Evolutionary conservation across 1,284 basidiomycete genomes (phyloP).

Genomic region (Pseudozyma flocculosa): DNA sequence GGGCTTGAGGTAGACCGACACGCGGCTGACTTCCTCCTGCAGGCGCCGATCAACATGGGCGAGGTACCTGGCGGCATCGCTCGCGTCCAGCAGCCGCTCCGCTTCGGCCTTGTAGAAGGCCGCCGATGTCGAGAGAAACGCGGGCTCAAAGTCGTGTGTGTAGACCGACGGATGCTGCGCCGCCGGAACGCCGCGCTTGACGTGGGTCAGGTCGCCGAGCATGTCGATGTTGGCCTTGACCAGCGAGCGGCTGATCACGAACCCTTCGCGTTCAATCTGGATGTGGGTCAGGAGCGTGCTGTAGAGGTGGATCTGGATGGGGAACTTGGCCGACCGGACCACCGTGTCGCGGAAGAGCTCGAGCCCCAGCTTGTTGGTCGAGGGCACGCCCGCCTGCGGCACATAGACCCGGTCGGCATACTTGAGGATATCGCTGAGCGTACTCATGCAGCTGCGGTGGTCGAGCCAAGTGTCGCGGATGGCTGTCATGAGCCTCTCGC

Average conservation of each 20-base stretch:
- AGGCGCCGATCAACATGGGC: slow-evolving; percentile 80
- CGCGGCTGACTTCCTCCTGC: slow-evolving; percentile 79
- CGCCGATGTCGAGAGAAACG: slow-evolving; percentile 74
- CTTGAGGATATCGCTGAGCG: slow-evolving; percentile 84
- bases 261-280: slow-evolving; percentile 86
- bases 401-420: slow-evolving; percentile 70
- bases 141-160: slow-evolving; percentile 79
- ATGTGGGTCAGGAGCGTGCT: slow-evolving; percentile 82
- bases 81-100: slow-evolving; percentile 69
- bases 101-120: slow-evolving; percentile 81
- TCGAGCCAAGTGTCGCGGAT: slow-evolving; percentile 89
- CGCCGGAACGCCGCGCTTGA: slow-evolving; percentile 12
- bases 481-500: slow-evolving; percentile 80
- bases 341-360: slow-evolving; percentile 83
- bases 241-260: slow-evolving; percentile 84
- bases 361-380: slow-evolving; percentile 80
- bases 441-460: slow-evolving; percentile 84
- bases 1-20: slow-evolving; percentile 83
- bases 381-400: slow-evolving; percentile 56
- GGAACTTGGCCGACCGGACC: slow-evolving; percentile 63
- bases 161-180: slow-evolving; percentile 68
- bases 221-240: slow-evolving; percentile 86
- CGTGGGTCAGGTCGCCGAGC: slow-evolving; percentile 69
- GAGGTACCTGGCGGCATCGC: slow-evolving; percentile 81
- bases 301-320: slow-evolving; percentile 81